phyloP scores from a whole-genome alignment of 2,329 filamentous ascomycete genomes.

The Microcyclospora tardicrescens region DNA sequence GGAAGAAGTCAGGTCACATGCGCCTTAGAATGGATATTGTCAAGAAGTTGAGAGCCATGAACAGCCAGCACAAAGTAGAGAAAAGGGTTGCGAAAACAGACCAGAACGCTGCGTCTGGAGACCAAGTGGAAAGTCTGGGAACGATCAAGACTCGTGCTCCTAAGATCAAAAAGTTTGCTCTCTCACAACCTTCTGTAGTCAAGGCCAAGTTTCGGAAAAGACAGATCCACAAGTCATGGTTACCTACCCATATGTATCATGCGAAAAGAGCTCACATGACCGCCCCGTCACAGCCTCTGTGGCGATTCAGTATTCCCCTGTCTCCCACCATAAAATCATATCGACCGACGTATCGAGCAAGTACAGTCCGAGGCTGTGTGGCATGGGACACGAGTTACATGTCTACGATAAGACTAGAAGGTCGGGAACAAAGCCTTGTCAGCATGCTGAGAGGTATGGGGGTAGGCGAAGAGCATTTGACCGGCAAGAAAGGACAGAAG shows the following conservation, averaged over 20 bases:
- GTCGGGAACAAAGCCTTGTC: constrained; percentile 49
- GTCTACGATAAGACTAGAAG: constrained; percentile 69
- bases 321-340: constrained; percentile 86
- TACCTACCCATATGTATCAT: constrained; percentile 90
- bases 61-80: constrained; percentile 35
- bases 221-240: constrained; percentile 79
- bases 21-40: constrained; percentile 63
- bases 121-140: not conserved
- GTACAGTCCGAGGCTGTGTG: constrained; percentile 61
- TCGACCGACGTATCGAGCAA: constrained; percentile 69
- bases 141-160: constrained; percentile 31
- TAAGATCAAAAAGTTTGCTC: constrained; percentile 54
- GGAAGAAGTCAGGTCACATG: constrained; percentile 42
- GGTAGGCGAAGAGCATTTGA: constrained; percentile 38
- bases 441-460: constrained; percentile 55
- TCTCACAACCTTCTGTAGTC: constrained; percentile 51
- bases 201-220: constrained; percentile 68
- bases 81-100: constrained; percentile 16
- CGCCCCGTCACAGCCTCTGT: constrained; percentile 61
- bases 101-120: constrained; percentile 8
- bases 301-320: constrained; percentile 77
- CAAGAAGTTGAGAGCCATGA: constrained; percentile 53
- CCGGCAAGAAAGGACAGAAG: constrained; percentile 51
- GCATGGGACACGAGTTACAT: constrained; percentile 94
- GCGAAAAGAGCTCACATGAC: constrained; percentile 88